A percentile compares a stretch with the other conserved stretches of the same genome.
Evolutionary conservation across 2,329 filamentous ascomycete species (phyloP).

Genomic region (Colletotrichum magnum): DNA sequence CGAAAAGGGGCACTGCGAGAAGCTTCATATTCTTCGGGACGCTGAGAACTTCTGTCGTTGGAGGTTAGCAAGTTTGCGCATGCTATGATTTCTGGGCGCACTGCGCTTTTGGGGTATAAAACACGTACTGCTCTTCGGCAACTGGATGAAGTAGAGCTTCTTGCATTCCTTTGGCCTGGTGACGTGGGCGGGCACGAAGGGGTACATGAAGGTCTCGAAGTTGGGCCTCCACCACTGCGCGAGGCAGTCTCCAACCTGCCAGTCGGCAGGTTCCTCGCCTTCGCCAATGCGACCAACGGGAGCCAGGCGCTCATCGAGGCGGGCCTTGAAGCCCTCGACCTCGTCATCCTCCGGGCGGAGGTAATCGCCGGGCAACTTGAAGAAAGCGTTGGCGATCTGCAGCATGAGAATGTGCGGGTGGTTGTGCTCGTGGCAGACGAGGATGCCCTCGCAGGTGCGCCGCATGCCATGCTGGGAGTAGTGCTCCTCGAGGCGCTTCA

Average conservation of each 20-base stretch:
- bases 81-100: neutral
- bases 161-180: constrained; percentile 99
- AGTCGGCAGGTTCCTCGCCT: constrained; percentile 73
- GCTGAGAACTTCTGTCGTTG: constrained; percentile 83
- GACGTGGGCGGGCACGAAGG: constrained; percentile 95
- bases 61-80: constrained; percentile 41
- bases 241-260: constrained; percentile 94
- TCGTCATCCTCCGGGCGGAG: constrained; percentile 88
- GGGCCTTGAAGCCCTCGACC: constrained; percentile 87
- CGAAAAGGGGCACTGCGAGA: constrained; percentile 94
- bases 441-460: constrained; percentile 94
- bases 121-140: constrained; percentile 87
- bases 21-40: constrained; percentile 99
- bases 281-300: constrained; percentile 77
- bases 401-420: constrained; percentile 99
- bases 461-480: constrained; percentile 95
- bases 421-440: constrained; percentile 97
- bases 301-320: constrained; percentile 92
- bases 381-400: constrained; percentile 99
- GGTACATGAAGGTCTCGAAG: constrained; percentile 99
- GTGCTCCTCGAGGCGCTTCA: constrained; percentile 96
- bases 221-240: constrained; percentile 99
- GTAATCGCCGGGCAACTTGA: constrained; percentile 98
- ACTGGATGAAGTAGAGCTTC: constrained; percentile 97
- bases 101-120: neutral